These are phyloP conservation scores for Lasiosphaeria hispida DNA, from an alignment of 495 filamentous ascomycete species.

Conservation along the genomic window DNA sequence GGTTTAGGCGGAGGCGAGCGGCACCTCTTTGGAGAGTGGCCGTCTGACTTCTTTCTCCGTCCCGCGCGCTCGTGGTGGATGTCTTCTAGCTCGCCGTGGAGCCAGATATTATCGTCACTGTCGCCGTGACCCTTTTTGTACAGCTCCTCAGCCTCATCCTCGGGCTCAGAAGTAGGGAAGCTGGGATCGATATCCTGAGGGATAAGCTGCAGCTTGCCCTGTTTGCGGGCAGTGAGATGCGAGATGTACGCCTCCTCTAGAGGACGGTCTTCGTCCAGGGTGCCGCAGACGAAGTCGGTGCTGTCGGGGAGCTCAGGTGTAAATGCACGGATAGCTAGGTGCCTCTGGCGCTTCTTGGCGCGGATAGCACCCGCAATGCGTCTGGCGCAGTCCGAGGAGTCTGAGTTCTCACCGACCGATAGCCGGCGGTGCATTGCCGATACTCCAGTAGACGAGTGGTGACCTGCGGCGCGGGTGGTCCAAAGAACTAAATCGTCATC, in stretches of 20 bases:
- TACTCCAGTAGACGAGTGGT: conserved; percentile 39
- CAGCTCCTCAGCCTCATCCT: conserved; percentile 67
- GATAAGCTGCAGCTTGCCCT: conserved; percentile 70
- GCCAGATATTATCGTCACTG: conserved; percentile 57
- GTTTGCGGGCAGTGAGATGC: conserved; percentile 74
- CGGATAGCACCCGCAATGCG: conserved; percentile 20
- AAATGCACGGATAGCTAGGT: conserved; percentile 57
- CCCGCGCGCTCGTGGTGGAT: conserved; percentile 42
- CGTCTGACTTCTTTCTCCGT: conserved; percentile 36
- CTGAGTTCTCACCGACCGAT: conserved; percentile 41
- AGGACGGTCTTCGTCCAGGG: conserved; percentile 91
- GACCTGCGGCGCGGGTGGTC: conserved; percentile 60
- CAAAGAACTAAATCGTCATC: conserved; percentile 81
- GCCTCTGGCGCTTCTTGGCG: conserved; percentile 34
- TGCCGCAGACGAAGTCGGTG: conserved; percentile 97
- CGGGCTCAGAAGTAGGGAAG: conserved; percentile 89
- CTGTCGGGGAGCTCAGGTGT: conserved; percentile 90
- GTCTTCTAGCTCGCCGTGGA: conserved; percentile 58
- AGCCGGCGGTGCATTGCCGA: conserved; percentile 37
- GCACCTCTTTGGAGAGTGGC: conserved; percentile 41
- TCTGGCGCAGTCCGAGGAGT: conserved; percentile 38
- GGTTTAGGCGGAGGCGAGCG: conserved; percentile 42
- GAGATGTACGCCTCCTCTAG: conserved; percentile 89
- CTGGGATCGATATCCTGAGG: conserved; percentile 97
- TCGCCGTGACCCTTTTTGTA: conserved; percentile 52